Conservation (phyloP, 1,284 basidiomycete genomes). For the Leccinum pallidistipes region DNA sequence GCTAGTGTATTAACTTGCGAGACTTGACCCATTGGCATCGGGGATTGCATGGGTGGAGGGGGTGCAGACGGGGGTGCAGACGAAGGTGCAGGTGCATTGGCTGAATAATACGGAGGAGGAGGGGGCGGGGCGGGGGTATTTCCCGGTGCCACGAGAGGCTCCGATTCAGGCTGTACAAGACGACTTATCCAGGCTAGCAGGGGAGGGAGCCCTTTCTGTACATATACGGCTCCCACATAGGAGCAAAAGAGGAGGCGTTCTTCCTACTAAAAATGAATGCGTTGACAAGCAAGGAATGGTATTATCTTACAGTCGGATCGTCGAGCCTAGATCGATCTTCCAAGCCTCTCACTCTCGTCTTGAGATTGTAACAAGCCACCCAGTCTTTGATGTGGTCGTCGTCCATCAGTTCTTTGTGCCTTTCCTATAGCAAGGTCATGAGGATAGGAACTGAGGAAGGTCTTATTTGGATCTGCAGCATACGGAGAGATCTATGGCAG, state of each 20-base stretch:
- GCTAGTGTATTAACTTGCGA: constrained; percentile 41
- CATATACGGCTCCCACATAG: constrained; percentile 53
- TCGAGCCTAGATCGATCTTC: constrained; percentile 34
- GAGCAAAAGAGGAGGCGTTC: constrained; percentile 47
- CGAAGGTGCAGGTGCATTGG: constrained; percentile 7
- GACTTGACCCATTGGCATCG: background rate
- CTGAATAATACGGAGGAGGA: constrained; percentile 26
- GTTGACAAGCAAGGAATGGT: background rate
- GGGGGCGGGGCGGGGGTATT: constrained; percentile 16
- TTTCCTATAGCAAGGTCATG: constrained; percentile 28
- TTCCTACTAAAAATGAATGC: constrained; percentile 38
- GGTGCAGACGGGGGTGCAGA: constrained; percentile 9
- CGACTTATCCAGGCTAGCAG: constrained; percentile 50
- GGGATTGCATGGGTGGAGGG: constrained; percentile 16
- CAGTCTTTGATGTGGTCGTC: constrained; percentile 39
- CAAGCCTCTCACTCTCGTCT: constrained; percentile 40
- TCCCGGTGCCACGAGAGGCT: constrained; percentile 36
- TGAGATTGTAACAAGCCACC: constrained; percentile 44
- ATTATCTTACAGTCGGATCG: constrained; percentile 35
- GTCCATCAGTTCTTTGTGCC: constrained; percentile 27
- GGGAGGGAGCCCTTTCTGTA: constrained; percentile 40
- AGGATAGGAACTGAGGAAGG: background rate
- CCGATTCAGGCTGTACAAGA: constrained; percentile 45
- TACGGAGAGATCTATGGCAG: constrained; percentile 43
- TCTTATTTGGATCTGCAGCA: constrained; percentile 10